Evolutionary conservation across 2,329 filamentous ascomycete species (phyloP).

Genomic region (Magnaporthales sp.): DNA sequence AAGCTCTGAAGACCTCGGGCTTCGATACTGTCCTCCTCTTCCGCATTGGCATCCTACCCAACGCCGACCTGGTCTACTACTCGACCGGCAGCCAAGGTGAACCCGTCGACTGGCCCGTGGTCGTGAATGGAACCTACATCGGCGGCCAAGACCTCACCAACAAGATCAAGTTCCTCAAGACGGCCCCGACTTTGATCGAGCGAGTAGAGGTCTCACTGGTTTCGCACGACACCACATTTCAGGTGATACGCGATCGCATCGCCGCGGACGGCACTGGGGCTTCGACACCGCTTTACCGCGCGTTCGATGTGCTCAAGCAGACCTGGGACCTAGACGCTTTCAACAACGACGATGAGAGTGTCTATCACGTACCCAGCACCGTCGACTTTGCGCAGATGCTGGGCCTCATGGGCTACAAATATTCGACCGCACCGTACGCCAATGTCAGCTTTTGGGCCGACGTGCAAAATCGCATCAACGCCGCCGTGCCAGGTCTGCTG

Average conservation of each 20-base stretch:
- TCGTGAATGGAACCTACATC: conserved; percentile 32
- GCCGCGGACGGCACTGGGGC: conserved; percentile 21
- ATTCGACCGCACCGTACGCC: conserved; percentile 34
- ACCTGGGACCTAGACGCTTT: conserved; percentile 36
- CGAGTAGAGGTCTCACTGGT: conserved; percentile 35
- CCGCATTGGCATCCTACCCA: conserved; percentile 29
- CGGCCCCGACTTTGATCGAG: conserved; percentile 20
- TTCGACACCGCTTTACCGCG: conserved; percentile 25
- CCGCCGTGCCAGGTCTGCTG: conserved; percentile 17
- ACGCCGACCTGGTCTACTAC: conserved; percentile 36
- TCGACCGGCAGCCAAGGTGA: conserved; percentile 28
- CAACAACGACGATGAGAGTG: conserved; percentile 35
- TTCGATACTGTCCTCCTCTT: conserved; percentile 35
- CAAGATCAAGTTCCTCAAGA: conserved; percentile 4
- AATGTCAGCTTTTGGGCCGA: conserved; percentile 27
- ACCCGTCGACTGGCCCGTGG: conserved; percentile 21
- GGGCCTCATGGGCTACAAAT: conserved; percentile 28
- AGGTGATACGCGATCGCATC: conserved; percentile 23
- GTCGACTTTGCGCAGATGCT: conserved; percentile 33
- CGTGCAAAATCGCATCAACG: conserved; percentile 22
- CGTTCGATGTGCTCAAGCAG: conserved; percentile 27
- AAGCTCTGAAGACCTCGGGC: conserved; percentile 27
- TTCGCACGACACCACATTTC: conserved; percentile 25
- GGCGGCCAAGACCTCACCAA: conserved; percentile 31
- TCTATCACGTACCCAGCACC: conserved; percentile 32